A percentile compares a stretch with the other conserved stretches of the same genome.
Evolutionary conservation across 805 yeast genomes (phyloP).

Genomic region (Candida caryicola): DNA sequence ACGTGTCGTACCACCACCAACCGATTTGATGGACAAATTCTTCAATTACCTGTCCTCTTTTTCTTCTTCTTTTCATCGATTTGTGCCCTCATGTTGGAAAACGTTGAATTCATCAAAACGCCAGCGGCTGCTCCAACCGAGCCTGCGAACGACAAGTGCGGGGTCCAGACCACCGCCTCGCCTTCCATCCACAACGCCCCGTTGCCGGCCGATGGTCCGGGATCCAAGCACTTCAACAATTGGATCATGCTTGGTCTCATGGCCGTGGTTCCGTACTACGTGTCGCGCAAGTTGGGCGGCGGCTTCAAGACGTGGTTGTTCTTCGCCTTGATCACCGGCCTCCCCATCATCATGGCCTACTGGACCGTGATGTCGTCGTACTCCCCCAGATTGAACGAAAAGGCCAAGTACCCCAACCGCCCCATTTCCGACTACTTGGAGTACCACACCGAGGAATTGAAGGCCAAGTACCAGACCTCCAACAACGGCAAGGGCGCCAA

Average conservation of each 20-base stretch:
- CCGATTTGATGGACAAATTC: no score
- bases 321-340: slow-evolving; percentile 48
- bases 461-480: slow-evolving; percentile 29
- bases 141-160: slow-evolving; percentile 31
- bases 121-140: slow-evolving; percentile 45
- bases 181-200: slow-evolving; percentile 86
- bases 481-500: slow-evolving; percentile 62
- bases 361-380: slow-evolving; percentile 78
- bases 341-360: slow-evolving; percentile 77
- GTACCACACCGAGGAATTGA: slow-evolving; percentile 65
- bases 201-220: slow-evolving; percentile 89
- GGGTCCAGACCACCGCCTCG: slow-evolving; percentile 38
- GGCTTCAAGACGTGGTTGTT: slow-evolving; percentile 68
- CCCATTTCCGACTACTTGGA: slow-evolving; percentile 79
- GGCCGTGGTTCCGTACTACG: slow-evolving; percentile 57
- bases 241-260: slow-evolving; percentile 47
- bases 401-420: slow-evolving; percentile 68
- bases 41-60: background rate
- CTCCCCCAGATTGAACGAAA: slow-evolving; percentile 79
- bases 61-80: slow-evolving; percentile 2
- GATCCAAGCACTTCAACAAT: slow-evolving; percentile 74
- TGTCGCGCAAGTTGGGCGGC: slow-evolving; percentile 64
- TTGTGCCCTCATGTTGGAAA: slow-evolving; percentile 41
- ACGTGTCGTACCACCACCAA: background rate
- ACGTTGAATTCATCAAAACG: slow-evolving; percentile 57